Conservation (phyloP, 495 filamentous ascomycete species). For the Neurospora sp. region DNA sequence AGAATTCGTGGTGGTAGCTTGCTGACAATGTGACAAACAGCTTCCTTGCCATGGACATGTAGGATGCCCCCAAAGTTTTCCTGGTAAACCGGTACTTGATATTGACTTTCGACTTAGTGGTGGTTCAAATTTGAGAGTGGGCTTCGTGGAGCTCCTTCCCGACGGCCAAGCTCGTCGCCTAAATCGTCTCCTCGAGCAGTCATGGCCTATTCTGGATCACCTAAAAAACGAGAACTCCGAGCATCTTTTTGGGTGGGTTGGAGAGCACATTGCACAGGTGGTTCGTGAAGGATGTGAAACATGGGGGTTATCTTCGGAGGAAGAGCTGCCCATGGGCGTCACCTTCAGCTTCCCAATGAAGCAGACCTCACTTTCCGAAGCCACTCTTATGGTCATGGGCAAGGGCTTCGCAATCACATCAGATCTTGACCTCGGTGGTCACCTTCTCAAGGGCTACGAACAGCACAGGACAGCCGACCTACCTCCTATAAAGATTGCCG, state of each 20-base stretch:
- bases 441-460: constrained; percentile 60
- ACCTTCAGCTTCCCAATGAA: constrained; percentile 83
- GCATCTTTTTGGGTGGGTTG: constrained; percentile 71
- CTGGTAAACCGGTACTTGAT: background rate
- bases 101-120: constrained; percentile 32
- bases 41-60: constrained; percentile 70
- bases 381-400: constrained; percentile 76
- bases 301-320: constrained; percentile 16
- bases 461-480: constrained; percentile 36
- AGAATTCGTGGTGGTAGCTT: background rate
- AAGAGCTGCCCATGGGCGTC: constrained; percentile 62
- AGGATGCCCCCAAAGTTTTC: constrained; percentile 8
- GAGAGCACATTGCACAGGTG: constrained; percentile 62
- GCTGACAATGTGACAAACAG: constrained; percentile 22
- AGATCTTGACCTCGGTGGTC: constrained; percentile 58
- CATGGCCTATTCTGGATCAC: constrained; percentile 72
- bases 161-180: constrained; percentile 9
- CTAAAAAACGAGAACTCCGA: constrained; percentile 69
- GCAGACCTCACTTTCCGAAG: constrained; percentile 64
- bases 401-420: constrained; percentile 76
- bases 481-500: constrained; percentile 58
- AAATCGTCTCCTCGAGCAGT: constrained; percentile 50
- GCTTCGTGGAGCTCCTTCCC: constrained; percentile 61
- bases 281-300: constrained; percentile 38
- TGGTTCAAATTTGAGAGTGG: constrained; percentile 70